Percentiles rank a stretch among this genome's conserved stretches.
Evolutionary conservation across 2,329 filamentous ascomycete genomes (phyloP).

Genomic region (Cercospora sesami): DNA sequence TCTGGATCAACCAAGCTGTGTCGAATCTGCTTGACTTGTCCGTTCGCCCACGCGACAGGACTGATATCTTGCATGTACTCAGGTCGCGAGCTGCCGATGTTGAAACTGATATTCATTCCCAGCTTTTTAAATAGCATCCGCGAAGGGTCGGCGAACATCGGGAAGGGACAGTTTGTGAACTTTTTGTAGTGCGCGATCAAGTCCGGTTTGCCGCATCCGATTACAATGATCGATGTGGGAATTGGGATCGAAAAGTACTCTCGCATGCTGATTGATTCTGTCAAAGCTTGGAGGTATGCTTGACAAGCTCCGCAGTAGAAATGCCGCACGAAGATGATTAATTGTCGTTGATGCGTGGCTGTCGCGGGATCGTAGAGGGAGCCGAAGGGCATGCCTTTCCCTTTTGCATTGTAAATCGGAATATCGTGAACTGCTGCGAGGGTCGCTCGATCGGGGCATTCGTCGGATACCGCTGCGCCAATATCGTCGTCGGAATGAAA

Average conservation of each 20-base stretch:
- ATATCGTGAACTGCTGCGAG: constrained; percentile 39
- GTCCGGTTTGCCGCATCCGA: constrained; percentile 42
- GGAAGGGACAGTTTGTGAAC: constrained; percentile 40
- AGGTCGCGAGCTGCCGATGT: constrained; percentile 37
- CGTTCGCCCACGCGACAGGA: constrained; percentile 34
- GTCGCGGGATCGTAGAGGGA: constrained; percentile 59
- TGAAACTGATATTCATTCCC: constrained; percentile 39
- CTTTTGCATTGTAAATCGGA: constrained; percentile 61
- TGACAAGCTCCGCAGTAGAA: constrained; percentile 47
- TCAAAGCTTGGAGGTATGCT: constrained; percentile 40
- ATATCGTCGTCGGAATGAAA: constrained; percentile 38
- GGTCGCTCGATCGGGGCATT: constrained; percentile 38
- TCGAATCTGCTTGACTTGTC: constrained; percentile 36
- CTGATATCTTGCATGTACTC: constrained; percentile 43
- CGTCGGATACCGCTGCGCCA: constrained; percentile 33
- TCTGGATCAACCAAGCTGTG: constrained; percentile 34
- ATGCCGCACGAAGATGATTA: constrained; percentile 45
- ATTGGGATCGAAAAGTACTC: constrained; percentile 41
- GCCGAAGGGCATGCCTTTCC: constrained; percentile 62
- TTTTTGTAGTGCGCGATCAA: constrained; percentile 41
- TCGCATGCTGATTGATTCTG: constrained; percentile 37
- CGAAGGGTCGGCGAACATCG: constrained; percentile 42
- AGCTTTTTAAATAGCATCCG: constrained; percentile 40
- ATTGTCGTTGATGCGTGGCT: constrained; percentile 40
- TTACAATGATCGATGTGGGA: constrained; percentile 42